Evolutionary conservation across 2,329 filamentous ascomycete genomes (phyloP).

Genomic region (Cladosporium sp.): DNA sequence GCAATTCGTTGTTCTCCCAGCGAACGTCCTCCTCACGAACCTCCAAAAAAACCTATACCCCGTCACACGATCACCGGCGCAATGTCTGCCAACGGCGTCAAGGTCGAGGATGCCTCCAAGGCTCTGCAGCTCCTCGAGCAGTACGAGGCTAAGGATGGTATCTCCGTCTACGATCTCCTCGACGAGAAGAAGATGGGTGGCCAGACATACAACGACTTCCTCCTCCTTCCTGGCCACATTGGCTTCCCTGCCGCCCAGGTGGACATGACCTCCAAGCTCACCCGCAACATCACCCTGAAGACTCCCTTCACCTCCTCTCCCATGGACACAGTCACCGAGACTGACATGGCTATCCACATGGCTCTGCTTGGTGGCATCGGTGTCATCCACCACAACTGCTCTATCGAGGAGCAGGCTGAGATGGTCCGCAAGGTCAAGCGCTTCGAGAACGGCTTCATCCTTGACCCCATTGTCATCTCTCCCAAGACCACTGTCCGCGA

Average conservation of each 20-base stretch:
- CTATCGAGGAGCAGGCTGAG: conserved; percentile 92
- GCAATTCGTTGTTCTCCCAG: neutral
- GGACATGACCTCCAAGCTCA: conserved; percentile 82
- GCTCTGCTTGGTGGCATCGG: conserved; percentile 81
- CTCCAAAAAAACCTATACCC: neutral
- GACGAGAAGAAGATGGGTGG: conserved; percentile 90
- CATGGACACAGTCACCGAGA: conserved; percentile 99
- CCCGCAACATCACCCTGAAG: conserved; percentile 93
- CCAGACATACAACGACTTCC: conserved; percentile 97
- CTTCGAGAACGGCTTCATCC: conserved; percentile 98
- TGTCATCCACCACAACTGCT: conserved; percentile 99
- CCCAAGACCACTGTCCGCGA: conserved; percentile 85
- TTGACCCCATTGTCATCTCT: conserved; percentile 88
- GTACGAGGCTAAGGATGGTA: conserved; percentile 77
- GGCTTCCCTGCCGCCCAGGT: conserved; percentile 93
- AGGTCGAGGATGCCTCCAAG: conserved; percentile 21
- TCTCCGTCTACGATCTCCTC: conserved; percentile 79
- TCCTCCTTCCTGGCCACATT: conserved; percentile 94
- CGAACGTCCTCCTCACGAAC: neutral
- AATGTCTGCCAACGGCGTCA: conserved; percentile 16
- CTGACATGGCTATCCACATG: conserved; percentile 99
- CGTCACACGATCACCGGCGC: neutral
- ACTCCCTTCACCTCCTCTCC: conserved; percentile 95
- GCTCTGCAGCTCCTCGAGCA: conserved; percentile 74
- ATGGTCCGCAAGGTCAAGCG: conserved; percentile 99